Evolutionary conservation across 192 early-diverging fungal genomes (phyloP).

Genomic region (Paraglomus occultum): DNA sequence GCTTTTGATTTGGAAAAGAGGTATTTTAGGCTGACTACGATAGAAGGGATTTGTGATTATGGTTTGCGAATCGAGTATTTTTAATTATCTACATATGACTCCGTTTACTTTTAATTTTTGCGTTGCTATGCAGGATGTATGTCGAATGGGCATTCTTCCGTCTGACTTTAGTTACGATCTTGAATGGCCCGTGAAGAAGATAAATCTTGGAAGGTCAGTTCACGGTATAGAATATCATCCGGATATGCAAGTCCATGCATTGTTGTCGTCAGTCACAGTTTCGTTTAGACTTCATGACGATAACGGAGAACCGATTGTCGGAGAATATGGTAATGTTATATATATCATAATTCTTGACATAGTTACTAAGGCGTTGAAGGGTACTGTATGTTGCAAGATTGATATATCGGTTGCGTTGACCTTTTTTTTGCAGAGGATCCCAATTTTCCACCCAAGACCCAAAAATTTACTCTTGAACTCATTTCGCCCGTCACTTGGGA

Average conservation of each 20-base stretch:
- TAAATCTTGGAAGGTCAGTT: slow-evolving; percentile 61
- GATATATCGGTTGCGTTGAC: not conserved
- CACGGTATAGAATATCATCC: slow-evolving; percentile 85
- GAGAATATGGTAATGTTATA: slow-evolving; percentile 23
- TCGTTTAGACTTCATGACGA: slow-evolving; percentile 73
- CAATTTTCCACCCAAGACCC: slow-evolving; percentile 59
- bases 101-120: not conserved
- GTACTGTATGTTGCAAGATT: not conserved
- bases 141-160: slow-evolving; percentile 67
- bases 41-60: slow-evolving; percentile 9
- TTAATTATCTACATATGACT: not conserved
- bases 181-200: slow-evolving; percentile 73
- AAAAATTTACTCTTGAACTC: slow-evolving; percentile 74
- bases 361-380: not conserved
- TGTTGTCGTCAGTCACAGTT: slow-evolving; percentile 64
- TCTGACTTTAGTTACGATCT: slow-evolving; percentile 69
- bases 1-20: not conserved
- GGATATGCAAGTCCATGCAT: slow-evolving; percentile 75
- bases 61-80: not conserved
- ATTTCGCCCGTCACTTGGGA: slow-evolving; percentile 96
- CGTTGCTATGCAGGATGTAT: slow-evolving; percentile 46
- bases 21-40: not conserved
- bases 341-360: not conserved
- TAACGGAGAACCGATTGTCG: slow-evolving; percentile 51
- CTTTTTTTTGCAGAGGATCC: slow-evolving; percentile 27